Evolutionary conservation across 2,329 filamentous ascomycete species (phyloP).

Genomic region (Cyphellophora attinorum): DNA sequence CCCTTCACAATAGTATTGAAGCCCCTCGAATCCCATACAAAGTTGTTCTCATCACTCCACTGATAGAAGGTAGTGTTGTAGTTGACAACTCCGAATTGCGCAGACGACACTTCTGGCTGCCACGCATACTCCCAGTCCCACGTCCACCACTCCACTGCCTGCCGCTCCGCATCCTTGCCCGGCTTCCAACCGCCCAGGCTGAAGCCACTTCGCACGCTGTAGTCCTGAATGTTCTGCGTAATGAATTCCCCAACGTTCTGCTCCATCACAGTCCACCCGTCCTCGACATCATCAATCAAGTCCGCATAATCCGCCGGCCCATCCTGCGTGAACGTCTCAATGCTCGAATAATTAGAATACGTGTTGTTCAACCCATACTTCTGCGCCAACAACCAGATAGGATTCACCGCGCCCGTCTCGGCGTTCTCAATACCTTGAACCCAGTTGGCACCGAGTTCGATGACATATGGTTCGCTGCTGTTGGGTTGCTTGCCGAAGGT

Average conservation of each 20-base stretch:
- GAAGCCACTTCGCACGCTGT: constrained; percentile 49
- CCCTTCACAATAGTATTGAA: constrained; percentile 49
- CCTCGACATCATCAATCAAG: constrained; percentile 42
- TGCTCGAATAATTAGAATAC: constrained; percentile 49
- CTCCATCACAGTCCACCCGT: constrained; percentile 35
- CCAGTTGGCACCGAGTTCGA: constrained; percentile 64
- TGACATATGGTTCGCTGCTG: constrained; percentile 43
- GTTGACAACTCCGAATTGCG: constrained; percentile 45
- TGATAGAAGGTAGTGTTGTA: constrained; percentile 55
- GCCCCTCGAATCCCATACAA: constrained; percentile 52
- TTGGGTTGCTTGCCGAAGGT: constrained; percentile 44
- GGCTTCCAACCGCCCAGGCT: constrained; percentile 55
- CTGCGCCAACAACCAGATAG: constrained; percentile 53
- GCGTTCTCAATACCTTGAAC: constrained; percentile 19
- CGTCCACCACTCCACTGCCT: constrained; percentile 52
- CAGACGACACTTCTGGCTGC: constrained; percentile 46
- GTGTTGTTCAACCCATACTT: constrained; percentile 48
- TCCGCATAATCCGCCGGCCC: constrained; percentile 43
- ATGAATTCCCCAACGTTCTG: constrained; percentile 50
- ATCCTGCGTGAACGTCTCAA: constrained; percentile 51
- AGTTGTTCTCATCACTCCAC: constrained; percentile 53
- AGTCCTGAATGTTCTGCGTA: constrained; percentile 51
- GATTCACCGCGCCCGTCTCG: constrained; percentile 34
- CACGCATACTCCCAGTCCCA: constrained; percentile 52
- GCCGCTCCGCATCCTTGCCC: constrained; percentile 42